Evolutionary conservation across 768 basidiomycete genomes (phyloP), one percentile per base, ranked within the genome.

Genomic region (Xerocomellus dryophilus): DNA sequence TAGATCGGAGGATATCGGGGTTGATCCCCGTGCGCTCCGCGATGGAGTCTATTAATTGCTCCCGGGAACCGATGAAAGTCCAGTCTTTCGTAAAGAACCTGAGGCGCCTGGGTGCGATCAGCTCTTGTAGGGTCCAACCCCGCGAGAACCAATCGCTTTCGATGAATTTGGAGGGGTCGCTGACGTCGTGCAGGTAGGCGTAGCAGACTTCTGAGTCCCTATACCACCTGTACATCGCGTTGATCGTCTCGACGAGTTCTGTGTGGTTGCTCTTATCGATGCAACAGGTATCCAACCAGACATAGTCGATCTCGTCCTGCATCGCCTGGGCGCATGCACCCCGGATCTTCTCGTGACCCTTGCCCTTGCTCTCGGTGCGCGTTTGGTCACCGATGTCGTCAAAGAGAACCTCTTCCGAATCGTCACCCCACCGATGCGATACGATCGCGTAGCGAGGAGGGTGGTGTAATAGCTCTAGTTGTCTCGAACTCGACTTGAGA

Each of bases 211-310:
- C 20, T 5, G 70, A 61, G 14, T 60, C 43, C 2, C 46, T 44
- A 52, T 72, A 73, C 72, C 72, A 72, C 36, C n/a, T 56, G 58
- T 64, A 73, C 68, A 73, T 71, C 15, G 66, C 52, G 32, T 68
- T 66, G 50, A 71, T 68, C 18, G 71, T 61, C 39, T 71, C 62
- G 25, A 36, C 25, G 17, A 73, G 62, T 35, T 71, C 71, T 2
- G 65, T 51, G 48, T 53, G 66, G 48, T 57, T 70, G 36, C 29
- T 38, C 56, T 52, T 66, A 47, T 71, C 50, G 48, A 73, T 70
- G 43, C 72, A 72, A 27, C 63, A 71, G 0, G 70, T 72, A n/a
- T 73, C 65, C 47, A 69, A 25, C 70, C 70, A 73, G 21, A 71
- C 52, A 42, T 67, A 65, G 15, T 23, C n/a, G 29, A 64, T 25